Evolutionary conservation across 306 rosid species (phyloP).

Genomic region (Lotus japonicus): DNA sequence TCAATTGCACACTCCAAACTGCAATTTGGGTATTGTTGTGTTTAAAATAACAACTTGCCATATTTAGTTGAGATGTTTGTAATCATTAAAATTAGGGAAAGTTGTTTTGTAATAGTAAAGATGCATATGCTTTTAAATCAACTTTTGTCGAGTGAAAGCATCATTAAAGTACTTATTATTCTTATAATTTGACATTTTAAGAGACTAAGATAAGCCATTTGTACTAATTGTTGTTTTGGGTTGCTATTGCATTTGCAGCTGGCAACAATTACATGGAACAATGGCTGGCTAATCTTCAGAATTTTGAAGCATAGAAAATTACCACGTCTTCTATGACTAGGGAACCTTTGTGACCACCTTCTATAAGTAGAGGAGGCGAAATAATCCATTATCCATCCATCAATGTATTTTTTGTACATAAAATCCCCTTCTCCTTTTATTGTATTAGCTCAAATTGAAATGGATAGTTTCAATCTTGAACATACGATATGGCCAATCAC

Average conservation of each 20-base stretch:
- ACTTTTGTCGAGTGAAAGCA: not conserved
- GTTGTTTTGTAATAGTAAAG: not conserved
- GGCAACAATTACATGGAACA: constrained; percentile 59
- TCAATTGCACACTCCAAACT: not conserved
- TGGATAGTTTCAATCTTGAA: constrained; percentile 7
- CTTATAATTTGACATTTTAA: not conserved
- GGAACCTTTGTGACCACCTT: constrained; percentile 21
- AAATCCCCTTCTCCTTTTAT: constrained; percentile 17
- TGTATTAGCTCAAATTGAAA: constrained; percentile 10
- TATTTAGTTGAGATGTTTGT: constrained; percentile 8
- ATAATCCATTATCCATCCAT: constrained; percentile 21
- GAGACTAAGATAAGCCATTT: not conserved
- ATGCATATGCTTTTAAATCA: not conserved
- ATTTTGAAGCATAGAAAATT: constrained; percentile 31
- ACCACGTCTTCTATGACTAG: not conserved
- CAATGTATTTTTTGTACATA: constrained; percentile 27
- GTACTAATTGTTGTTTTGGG: constrained; percentile 12
- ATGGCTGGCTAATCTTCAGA: constrained; percentile 65
- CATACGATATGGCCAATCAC: not conserved
- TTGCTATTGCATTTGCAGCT: constrained; percentile 45
- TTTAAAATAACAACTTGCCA: not conserved
- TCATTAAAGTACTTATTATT: not conserved
- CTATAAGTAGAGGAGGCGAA: constrained; percentile 24
- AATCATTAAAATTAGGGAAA: not conserved
- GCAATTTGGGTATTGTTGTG: not conserved